A percentile compares a stretch with the other conserved stretches of the same genome.
phyloP scores from a whole-genome alignment of 164 flowering plant species.

The Kingdonia uniflora region DNA sequence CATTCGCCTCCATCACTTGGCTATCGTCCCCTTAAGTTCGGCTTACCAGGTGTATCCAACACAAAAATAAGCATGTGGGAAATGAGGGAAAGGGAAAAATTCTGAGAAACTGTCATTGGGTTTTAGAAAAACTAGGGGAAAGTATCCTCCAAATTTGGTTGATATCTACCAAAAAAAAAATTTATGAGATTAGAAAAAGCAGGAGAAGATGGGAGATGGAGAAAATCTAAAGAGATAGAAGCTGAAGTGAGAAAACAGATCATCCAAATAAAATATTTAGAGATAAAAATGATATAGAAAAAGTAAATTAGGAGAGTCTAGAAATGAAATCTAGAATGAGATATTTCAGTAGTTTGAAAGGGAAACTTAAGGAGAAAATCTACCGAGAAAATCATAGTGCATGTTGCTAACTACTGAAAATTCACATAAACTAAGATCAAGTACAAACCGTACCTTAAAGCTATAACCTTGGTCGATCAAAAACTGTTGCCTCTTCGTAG shows the following conservation, averaged over 20 bases:
- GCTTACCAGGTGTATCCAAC: neutral
- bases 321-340: neutral
- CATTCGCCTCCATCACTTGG: neutral
- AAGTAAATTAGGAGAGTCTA: neutral
- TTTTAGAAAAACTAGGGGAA: neutral
- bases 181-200: neutral
- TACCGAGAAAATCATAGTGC: neutral
- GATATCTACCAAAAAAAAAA: neutral
- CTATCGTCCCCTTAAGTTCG: no score
- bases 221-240: no score
- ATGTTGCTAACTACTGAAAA: neutral
- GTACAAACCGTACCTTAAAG: slow-evolving; percentile 58
- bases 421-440: neutral
- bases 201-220: neutral
- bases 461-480: slow-evolving; percentile 98
- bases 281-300: neutral
- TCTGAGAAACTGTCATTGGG: neutral
- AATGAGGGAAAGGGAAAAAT: neutral
- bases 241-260: no score
- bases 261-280: neutral
- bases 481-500: slow-evolving; percentile 95
- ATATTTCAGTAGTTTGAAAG: no score
- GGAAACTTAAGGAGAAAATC: no score
- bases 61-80: neutral
- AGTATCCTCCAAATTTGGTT: neutral